Evolutionary conservation across 73 alveolate species (phyloP).

Genomic region (Paramecium sonneborni): DNA sequence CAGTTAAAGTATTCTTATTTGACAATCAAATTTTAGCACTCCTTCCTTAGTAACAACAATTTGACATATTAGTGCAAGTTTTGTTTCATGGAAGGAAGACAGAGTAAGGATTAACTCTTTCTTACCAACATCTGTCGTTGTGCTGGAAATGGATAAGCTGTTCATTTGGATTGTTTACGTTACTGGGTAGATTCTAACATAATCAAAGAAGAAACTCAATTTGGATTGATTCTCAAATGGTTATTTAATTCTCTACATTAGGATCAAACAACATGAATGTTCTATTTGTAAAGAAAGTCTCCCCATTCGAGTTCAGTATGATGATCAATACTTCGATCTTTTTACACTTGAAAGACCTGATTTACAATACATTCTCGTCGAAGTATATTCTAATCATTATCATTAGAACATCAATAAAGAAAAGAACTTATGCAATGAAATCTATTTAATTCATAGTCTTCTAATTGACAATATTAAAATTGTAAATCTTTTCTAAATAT

Average conservation of each 20-base stretch:
- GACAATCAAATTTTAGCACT: background rate
- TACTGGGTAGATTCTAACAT: slow-evolving; percentile 6
- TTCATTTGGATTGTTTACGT: slow-evolving; percentile 42
- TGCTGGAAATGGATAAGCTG: slow-evolving; percentile 18
- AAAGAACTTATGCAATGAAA: slow-evolving; percentile 35
- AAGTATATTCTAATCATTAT: background rate
- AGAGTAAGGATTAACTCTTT: background rate
- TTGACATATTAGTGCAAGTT: slow-evolving; percentile 18
- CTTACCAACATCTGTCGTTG: slow-evolving; percentile 40
- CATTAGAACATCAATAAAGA: slow-evolving; percentile 37
- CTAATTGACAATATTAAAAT: slow-evolving; percentile 25
- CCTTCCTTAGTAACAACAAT: background rate
- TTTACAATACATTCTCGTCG: background rate
- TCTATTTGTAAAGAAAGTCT: slow-evolving; percentile 24
- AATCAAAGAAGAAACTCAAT: slow-evolving; percentile 38
- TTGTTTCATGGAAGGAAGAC: slow-evolving; percentile 58
- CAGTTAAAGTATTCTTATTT: background rate
- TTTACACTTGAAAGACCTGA: slow-evolving; percentile 52
- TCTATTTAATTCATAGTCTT: slow-evolving; percentile 12
- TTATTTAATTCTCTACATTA: background rate
- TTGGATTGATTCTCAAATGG: slow-evolving; percentile 39
- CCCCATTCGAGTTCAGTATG: slow-evolving; percentile 27
- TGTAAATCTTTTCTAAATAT: background rate
- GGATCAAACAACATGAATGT: slow-evolving; percentile 33
- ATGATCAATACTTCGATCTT: background rate